Base-by-base conservation (phyloP, 2,329 filamentous ascomycete species). In the Dactylellina parvicollis region DNA sequence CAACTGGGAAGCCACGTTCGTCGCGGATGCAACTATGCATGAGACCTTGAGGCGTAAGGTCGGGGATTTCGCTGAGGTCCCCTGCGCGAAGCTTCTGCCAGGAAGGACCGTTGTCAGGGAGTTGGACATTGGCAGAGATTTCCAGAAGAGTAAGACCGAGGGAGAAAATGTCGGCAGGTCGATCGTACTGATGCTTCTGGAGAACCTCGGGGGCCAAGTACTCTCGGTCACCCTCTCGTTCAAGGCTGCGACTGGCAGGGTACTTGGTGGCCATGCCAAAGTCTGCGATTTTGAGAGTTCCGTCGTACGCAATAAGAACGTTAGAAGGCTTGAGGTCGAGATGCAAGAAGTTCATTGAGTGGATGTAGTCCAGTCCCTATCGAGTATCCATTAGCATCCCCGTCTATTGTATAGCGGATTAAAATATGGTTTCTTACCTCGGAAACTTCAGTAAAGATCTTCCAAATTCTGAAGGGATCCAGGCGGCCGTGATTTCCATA, bases 381-480 rank as follows among this genome's bases (percentile, higher is more conserved):
- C 34, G 12, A 38, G 16, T 82, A n/a, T 7, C 24, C 79, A 74
- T 50, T 54, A 10, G 60, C 36, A 54, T 26, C 36, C 59, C 50
- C 47, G 4, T 9, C 5, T 46, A 28, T 14, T 28, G 60, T 38
- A 49, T 36, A 14, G 2, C 1, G 2, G 38, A 12, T 14, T 22
- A 22, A 30, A 16, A 20, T 1, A 26, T 34, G 5, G 24, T 72
- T 47, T 84, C 90, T 82, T 86, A 95, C 92, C 84, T 90, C 83
- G 78, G 89, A 86, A 70, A 96, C 82, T 80, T 99, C 95, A 42
- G 96, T 86, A 77, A 98, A 83, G 67, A 98, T 94, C 83, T 99
- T 99, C 92, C 95, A 99, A 80, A 98, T 97, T 74, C 95, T 88
- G 82, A 99, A 99, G 80, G 98, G 95, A 81, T 99, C 95, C 76